Base-by-base conservation (phyloP, 202 grass and related monocot species). In the Sporobolus alterniflorus region DNA sequence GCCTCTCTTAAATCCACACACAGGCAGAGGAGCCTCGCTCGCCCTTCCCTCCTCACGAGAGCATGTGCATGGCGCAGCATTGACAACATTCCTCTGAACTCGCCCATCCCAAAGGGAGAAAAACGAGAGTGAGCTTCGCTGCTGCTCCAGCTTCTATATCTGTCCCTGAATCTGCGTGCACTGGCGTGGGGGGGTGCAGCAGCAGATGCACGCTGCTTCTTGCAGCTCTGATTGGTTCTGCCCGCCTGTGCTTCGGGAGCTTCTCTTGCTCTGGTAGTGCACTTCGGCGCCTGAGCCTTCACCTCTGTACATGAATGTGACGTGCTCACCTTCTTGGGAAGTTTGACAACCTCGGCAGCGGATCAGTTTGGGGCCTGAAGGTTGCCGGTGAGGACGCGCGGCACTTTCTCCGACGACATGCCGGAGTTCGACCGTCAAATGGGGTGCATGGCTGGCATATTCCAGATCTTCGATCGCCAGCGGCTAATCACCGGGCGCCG, bases 391-490 rank as follows among this genome's bases (percentile, higher is more conserved):
- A 83, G 89, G 79, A 60, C 71, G 87, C 24, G 51, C 6, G 56
- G 61, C 33, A 25, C 57, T 49, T 80, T 85, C 13, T 2, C 69
- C 29, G 85, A 88, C 39, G 85, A 94, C 49, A 84, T 44, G 52
- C 76, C 70, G 60, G 96, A 91, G 12, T 24, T 99, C 71, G 82
- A 84, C 63, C 83, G 92, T 44, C 87, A 94, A 71, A 90, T 96
- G 48, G 96, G 96, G 14, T 96, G 93, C 89, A 94, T 96, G 91
- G 89, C 85, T 30, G 87, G 93, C 32, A 88, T 99, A 21, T 90
- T 99, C 81, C 96, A 92, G 79, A 96, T 99, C 73, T 96, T 99
- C 80, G 87, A 91, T 78, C 87, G 93, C 64, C 89, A 88, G 50
- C 91, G 87, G 11, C 43, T 94, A 24, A 62, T 92, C 46, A 74